Base-by-base conservation (phyloP, 768 basidiomycete species). In the Leucosporidium scottii region DNA sequence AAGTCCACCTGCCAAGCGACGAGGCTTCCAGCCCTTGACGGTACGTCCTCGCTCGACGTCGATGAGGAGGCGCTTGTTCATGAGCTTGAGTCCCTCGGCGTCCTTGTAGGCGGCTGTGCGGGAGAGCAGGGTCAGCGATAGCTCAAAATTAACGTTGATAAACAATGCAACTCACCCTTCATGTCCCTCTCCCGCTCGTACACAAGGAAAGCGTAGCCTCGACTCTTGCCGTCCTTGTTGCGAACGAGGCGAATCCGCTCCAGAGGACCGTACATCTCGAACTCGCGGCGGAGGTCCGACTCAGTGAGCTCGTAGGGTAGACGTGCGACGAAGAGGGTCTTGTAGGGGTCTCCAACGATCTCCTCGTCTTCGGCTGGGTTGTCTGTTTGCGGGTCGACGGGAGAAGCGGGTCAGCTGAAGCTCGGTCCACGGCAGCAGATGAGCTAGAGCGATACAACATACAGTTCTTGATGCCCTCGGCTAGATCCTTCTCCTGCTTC, bases 101-200 rank as follows among this genome's bases (percentile, higher is more conserved):
- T 98, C 96, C 80, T 98, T 98, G 84, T 98, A 99, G 20, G 94
- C 96, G 48, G 80, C 80, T 81, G 71, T 27, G n/a, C 1, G 30
- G 9, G 20, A 55, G 25, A 55, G 18, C 21, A 34, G 44, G 13
- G 36, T 65, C 28, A 61, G 64, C 36, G 21, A 28, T 31, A 71
- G 88, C 88, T 89, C 23, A 65, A 64, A 72, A 62, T 7, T 39
- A 66, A 17, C 44, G n/a, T 27, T 34, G 27, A 28, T 9, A n/a
- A 47, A 58, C 15, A 61, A 25, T 36, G 25, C 28, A 55, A 62
- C 77, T 67, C 71, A 93, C 93, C 93, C 85, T 98, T 98, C 96
- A 99, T 99, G 78, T 99, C 96, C 66, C 93, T 86, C 80, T 98
- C 96, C 36, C 96, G 86, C 77, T 99, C 96, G 73, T 91, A 99